A percentile compares a stretch with the other conserved stretches of the same genome.
Evolutionary conservation across 805 yeast genomes (phyloP).

Genomic region (Saccharomyces mikatae): DNA sequence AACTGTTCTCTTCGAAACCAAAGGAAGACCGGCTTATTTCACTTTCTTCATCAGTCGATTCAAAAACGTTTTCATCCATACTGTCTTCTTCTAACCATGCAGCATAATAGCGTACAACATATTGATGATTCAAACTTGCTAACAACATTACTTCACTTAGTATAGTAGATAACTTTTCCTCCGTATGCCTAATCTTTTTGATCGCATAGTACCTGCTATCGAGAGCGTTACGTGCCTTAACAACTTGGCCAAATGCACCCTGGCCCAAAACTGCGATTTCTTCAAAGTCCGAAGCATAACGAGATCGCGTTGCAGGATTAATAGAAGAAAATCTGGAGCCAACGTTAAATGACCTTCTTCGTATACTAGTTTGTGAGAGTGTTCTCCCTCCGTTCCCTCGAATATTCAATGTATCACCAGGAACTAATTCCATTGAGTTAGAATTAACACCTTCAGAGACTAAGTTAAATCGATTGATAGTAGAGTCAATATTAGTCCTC

Average conservation of each 20-base stretch:
- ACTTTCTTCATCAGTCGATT: constrained; percentile 27
- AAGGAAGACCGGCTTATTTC: constrained; percentile 7
- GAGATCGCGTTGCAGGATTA: constrained; percentile 38
- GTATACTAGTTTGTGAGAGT: constrained; percentile 20
- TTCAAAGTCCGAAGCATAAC: constrained; percentile 90
- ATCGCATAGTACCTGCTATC: constrained; percentile 95
- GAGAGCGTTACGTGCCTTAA: constrained; percentile 85
- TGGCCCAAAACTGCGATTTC: constrained; percentile 85
- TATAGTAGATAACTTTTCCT: constrained; percentile 69
- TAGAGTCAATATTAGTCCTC: constrained; percentile 53
- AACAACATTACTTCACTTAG: constrained; percentile 86
- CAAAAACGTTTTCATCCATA: constrained; percentile 31
- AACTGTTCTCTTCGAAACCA: constrained; percentile 4
- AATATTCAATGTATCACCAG: background rate
- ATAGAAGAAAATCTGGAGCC: constrained; percentile 32
- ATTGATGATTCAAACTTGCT: constrained; percentile 88
- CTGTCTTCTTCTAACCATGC: constrained; percentile 89
- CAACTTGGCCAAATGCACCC: constrained; percentile 98
- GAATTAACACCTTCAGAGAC: constrained; percentile 7
- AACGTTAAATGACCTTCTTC: constrained; percentile 36
- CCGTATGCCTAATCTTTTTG: constrained; percentile 79
- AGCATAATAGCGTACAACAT: constrained; percentile 91
- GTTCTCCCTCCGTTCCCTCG: constrained; percentile 14
- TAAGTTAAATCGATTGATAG: constrained; percentile 23
- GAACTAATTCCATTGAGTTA: background rate